Evolutionary conservation across 2,329 filamentous ascomycete genomes (phyloP).

Genomic region (Coniochaeta ligniaria): DNA sequence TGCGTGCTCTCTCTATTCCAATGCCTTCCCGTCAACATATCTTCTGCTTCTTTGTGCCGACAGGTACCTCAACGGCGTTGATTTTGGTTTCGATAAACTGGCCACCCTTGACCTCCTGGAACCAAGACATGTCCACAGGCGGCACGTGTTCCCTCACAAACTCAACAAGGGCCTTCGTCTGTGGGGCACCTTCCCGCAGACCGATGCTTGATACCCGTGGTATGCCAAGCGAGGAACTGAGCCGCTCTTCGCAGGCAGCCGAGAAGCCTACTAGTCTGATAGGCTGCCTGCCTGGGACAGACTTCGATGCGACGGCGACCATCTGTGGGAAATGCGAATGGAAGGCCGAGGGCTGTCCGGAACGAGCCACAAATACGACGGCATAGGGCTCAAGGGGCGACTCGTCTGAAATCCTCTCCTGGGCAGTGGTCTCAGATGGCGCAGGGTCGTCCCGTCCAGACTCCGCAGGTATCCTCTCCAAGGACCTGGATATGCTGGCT

Average conservation of each 20-base stretch:
- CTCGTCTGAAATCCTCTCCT: background rate
- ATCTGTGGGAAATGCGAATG: slow-evolving; percentile 51
- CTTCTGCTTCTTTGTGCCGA: slow-evolving; percentile 28
- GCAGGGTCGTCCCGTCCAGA: background rate
- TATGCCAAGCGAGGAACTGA: slow-evolving; percentile 51
- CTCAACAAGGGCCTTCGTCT: slow-evolving; percentile 47
- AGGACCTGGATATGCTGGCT: slow-evolving; percentile 51
- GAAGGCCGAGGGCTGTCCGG: slow-evolving; percentile 50
- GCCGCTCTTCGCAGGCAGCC: slow-evolving; percentile 47
- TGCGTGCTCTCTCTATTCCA: background rate
- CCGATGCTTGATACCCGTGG: slow-evolving; percentile 60
- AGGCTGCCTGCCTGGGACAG: slow-evolving; percentile 25
- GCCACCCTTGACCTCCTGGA: slow-evolving; percentile 33
- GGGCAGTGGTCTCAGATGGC: background rate
- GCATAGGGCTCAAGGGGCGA: slow-evolving; percentile 29
- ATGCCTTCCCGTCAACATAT: background rate
- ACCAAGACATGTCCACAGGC: slow-evolving; percentile 48
- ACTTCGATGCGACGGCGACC: slow-evolving; percentile 35
- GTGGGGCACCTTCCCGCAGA: slow-evolving; percentile 47
- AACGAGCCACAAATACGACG: slow-evolving; percentile 50
- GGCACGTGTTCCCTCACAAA: slow-evolving; percentile 46
- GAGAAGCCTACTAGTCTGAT: slow-evolving; percentile 58
- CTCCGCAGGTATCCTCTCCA: slow-evolving; percentile 35
- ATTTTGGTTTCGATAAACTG: slow-evolving; percentile 40
- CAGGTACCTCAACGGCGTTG: slow-evolving; percentile 31